phyloP scores from a whole-genome alignment of 108 stramenopile species.

The Pelagomonas calceolata region DNA sequence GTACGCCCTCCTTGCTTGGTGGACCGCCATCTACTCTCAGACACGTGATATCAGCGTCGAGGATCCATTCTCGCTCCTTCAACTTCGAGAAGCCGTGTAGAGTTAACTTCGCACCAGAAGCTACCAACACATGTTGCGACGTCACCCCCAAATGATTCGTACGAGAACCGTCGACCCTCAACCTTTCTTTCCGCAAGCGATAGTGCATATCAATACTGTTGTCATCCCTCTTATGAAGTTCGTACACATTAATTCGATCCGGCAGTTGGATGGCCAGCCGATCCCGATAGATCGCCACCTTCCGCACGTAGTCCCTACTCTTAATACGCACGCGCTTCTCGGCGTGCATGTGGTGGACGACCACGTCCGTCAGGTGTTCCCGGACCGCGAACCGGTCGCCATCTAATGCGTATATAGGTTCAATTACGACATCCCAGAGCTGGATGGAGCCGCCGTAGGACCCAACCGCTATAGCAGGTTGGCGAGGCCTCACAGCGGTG shows the following conservation, averaged over 20 bases:
- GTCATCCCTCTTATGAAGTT: slow-evolving; percentile 33
- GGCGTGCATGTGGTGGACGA: slow-evolving; percentile 48
- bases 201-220: slow-evolving; percentile 25
- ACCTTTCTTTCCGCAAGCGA: slow-evolving; percentile 26
- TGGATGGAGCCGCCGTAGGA: slow-evolving; percentile 31
- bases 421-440: slow-evolving; percentile 27
- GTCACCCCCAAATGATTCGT: slow-evolving; percentile 36
- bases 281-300: slow-evolving; percentile 37
- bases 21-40: slow-evolving; percentile 43
- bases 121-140: slow-evolving; percentile 31
- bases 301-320: slow-evolving; percentile 45
- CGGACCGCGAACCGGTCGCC: slow-evolving; percentile 49
- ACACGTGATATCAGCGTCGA: slow-evolving; percentile 30
- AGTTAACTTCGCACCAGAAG: slow-evolving; percentile 28
- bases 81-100: slow-evolving; percentile 26
- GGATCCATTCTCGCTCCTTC: slow-evolving; percentile 39
- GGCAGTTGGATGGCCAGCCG: slow-evolving; percentile 50
- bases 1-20: slow-evolving; percentile 35
- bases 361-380: slow-evolving; percentile 52
- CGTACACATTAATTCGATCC: slow-evolving; percentile 32
- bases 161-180: slow-evolving; percentile 11
- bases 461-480: slow-evolving; percentile 29
- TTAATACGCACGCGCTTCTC: slow-evolving; percentile 52
- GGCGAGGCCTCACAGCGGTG: slow-evolving; percentile 18
- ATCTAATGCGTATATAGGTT: slow-evolving; percentile 34